phyloP scores from a whole-genome alignment of 148 eudicot species.

The Camellia lanceoleosa region DNA sequence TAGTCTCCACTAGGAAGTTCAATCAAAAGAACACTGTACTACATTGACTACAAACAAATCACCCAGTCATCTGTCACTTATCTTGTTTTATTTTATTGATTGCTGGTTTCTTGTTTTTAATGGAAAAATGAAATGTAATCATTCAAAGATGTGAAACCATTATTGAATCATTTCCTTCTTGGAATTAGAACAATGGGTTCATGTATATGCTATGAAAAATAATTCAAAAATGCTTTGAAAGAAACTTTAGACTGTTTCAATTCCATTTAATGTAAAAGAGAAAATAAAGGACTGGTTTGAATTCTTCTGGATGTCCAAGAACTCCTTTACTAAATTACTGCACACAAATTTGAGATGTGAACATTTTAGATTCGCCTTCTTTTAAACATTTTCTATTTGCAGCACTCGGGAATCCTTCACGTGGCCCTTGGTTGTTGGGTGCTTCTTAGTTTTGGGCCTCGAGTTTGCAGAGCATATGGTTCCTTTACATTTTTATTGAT shows the following conservation, averaged over 20 bases:
- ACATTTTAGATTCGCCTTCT: background rate
- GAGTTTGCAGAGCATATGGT: slow-evolving; percentile 69
- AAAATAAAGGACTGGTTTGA: background rate
- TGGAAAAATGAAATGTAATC: no score
- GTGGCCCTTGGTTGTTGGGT: slow-evolving; percentile 63
- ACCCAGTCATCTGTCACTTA: no score
- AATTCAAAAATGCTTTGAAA: no score
- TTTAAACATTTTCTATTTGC: slow-evolving; percentile 15
- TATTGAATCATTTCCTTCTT: no score
- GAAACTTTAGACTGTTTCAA: background rate
- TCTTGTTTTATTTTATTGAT: no score
- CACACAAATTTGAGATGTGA: no score
- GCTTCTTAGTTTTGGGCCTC: slow-evolving; percentile 67
- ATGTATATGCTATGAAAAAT: no score
- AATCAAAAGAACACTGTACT: background rate
- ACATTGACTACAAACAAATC: no score
- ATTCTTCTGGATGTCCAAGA: background rate
- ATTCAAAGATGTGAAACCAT: no score
- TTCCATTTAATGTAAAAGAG: background rate
- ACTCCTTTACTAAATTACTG: no score
- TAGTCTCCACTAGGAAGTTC: background rate
- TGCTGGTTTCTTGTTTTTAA: no score
- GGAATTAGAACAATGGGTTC: no score
- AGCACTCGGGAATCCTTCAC: slow-evolving; percentile 74
- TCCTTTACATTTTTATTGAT: slow-evolving; percentile 70